Base-by-base conservation (phyloP, 2,329 filamentous ascomycete species). In the Ophiostoma perfectum region DNA sequence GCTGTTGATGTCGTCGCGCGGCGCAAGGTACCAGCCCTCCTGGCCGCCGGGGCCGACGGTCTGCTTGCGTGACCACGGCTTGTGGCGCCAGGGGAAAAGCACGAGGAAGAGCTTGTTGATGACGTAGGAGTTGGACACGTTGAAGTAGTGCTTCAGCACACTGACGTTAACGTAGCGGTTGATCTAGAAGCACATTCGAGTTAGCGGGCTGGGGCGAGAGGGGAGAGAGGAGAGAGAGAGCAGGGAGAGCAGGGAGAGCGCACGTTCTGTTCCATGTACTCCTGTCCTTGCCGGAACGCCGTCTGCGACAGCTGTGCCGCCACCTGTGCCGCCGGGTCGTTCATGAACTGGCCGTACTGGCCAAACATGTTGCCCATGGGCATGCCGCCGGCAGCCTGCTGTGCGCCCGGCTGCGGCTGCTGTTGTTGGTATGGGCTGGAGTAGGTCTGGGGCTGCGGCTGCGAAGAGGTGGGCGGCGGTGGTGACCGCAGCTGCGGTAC, bases 41-140 rank as follows among this genome's bases (percentile, higher is more conserved):
- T 89, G 86, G 66, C 89, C 85, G 76, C 86, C 87, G 68, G 88
- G 86, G 27, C 89, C 88, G 68, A 88, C 84, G 68, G 89, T 83
- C 77, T 96, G 92, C 78, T 96, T 93, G 73, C 96, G 90, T 70
- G 92, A 96, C 95, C 95, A 99, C 5, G 94, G 94, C 81, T 93
- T 93, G 80, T 99, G 96, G 74, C 94, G 86, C 94, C 95, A 99
- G 67, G 95, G 95, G 79, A 98, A 97, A 70, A 99, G 88, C 70
- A 99, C 94, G 70, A 99, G 87, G 76, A 90, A 88, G 70, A 99
- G 85, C 80, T 99, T 99, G 80, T 90, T 92, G 76, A 96, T 84
- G 76, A 99, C 95, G 80, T 99, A 99, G 70, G 87, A 91, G 83
- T 99, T 99, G 73, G 93, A 96, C 72, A 99, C 95, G 80, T 98